Evolutionary conservation across 805 yeast species (phyloP), one percentile per base, ranked within the genome.

Genomic region (Grigorovia yakushimaensis): DNA sequence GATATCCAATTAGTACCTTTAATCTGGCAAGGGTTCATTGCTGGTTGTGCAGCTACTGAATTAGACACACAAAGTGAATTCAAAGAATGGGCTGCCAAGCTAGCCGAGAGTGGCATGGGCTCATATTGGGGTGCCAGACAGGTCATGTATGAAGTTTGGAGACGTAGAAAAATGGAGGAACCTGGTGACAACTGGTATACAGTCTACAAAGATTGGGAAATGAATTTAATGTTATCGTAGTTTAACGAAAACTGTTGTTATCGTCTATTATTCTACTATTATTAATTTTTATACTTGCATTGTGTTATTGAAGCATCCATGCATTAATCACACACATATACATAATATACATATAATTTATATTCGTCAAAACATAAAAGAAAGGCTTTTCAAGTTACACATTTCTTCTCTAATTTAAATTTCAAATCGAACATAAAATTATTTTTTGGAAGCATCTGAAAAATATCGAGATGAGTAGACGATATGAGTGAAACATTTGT

Each of bases 1-100:
- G 66, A 72, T 19, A 79, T 77, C 22, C 79, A 82, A 1, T 74
- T 82, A 19, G 77, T 82, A 35, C 95, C 96, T 4, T 67, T 86
- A 33, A 79, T 86, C 55, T 88, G 95, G 93, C 91, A 84, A 58
- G 94, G 93, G 0, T 88, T 88, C 54, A 82, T 88, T 41, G 88
- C 91, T 1, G 95, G 94, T 0, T 82, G 93, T 57, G 88, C 84
- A 51, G 82, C 88, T 10, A 74, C 77, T 49, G 77, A 81, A 5
- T 55, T 64, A 1, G 71, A 70, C 35, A 64, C 81, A 36, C 91
- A 84, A 53, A 66, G 73, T 49, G 81, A 87, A 39, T 86, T 78
- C 65, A 81, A 78, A 57, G 70, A 72, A 49, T 87, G 95, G 94
- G 70, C 71, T 4, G 66, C 67, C 4, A 58, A 59, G n/a, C 57